Evolutionary conservation across 257 asterid species (phyloP), one percentile per base, ranked within the genome.

Genomic region (Ocimum tenuiflorum): DNA sequence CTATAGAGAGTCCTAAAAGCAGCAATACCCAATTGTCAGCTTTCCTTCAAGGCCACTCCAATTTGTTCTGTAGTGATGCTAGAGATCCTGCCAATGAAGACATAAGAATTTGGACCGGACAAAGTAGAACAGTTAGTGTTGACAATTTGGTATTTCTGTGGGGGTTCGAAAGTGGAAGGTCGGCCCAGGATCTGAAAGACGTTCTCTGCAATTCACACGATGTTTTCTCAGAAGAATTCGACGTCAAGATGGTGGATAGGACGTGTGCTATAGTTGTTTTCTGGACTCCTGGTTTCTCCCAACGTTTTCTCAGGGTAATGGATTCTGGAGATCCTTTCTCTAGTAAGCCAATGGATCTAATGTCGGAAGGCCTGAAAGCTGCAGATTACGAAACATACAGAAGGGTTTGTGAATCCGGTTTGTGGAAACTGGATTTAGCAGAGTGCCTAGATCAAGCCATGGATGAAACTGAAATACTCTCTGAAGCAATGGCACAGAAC

Each of bases 241-340:
- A 89, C 66, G 84, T 89, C 68, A 73, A 76, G 70, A 74, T 87
- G 80, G 86, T 86, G 76, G 95, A 89, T 76, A 73, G 73, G 77
- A 84, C 81, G 60, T 85, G 97, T 76, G 98, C 96, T 8, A 65
- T 83, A 31, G 76, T 89, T 73, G 87, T 83, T 71, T 91, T 89
- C 70, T 61, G 83, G 87, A 75, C 58, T 64, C 74, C 82, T 5
- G 87, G 80, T 41, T 69, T 69, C 55, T 47, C 95, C 19, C 79
- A 77, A 61, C 73, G 70, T 23, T 80, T 91, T 69, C 77, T 87
- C 67, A 76, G 74, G 67, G 60, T 73, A 36, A 76, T 91, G 83
- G 73, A 71, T 71, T 81, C 89, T 35, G 85, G 81, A 72, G 86
- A 72, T 35, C 15, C 50, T 24, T 52, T 72, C 11, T 41, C 71